phyloP scores from a whole-genome alignment of 495 filamentous ascomycete genomes.

The Podospora appendiculata region DNA sequence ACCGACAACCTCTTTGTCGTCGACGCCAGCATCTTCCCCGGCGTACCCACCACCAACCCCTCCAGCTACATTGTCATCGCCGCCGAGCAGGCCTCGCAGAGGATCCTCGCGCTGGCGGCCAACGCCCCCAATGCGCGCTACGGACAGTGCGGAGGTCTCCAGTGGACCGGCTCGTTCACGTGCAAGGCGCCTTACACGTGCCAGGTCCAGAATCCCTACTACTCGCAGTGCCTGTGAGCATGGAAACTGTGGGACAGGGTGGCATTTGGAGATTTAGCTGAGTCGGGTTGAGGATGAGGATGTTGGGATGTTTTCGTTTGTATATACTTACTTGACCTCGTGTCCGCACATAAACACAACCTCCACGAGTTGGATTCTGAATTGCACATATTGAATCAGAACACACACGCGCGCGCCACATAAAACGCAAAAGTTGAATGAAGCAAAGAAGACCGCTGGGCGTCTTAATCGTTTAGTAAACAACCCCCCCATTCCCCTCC shows the following conservation, averaged over 20 bases:
- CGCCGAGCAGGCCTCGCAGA: constrained; percentile 43
- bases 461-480: too few relatives aligned
- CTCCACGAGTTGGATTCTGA: too few relatives aligned
- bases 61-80: constrained; percentile 50
- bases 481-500: too few relatives aligned
- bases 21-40: constrained; percentile 57
- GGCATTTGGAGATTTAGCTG: too few relatives aligned
- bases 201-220: constrained; percentile 15
- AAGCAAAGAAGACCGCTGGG: too few relatives aligned
- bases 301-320: too few relatives aligned
- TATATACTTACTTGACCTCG: too few relatives aligned
- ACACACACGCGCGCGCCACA: too few relatives aligned
- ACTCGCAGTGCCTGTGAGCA: constrained; percentile 19
- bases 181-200: constrained; percentile 18
- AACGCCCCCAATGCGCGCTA: constrained; percentile 7
- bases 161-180: constrained; percentile 14
- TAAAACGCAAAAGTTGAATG: too few relatives aligned
- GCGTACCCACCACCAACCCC: constrained; percentile 53
- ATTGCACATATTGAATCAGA: too few relatives aligned
- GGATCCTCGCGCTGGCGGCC: constrained; percentile 40
- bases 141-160: constrained; percentile 38
- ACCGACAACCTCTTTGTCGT: constrained; percentile 62
- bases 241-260: not conserved
- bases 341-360: too few relatives aligned
- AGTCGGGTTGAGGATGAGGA: too few relatives aligned